Evolutionary conservation across 129 eudicot genomes (phyloP), one percentile per base, ranked within the genome.

Genomic region (Artemisia annua): DNA sequence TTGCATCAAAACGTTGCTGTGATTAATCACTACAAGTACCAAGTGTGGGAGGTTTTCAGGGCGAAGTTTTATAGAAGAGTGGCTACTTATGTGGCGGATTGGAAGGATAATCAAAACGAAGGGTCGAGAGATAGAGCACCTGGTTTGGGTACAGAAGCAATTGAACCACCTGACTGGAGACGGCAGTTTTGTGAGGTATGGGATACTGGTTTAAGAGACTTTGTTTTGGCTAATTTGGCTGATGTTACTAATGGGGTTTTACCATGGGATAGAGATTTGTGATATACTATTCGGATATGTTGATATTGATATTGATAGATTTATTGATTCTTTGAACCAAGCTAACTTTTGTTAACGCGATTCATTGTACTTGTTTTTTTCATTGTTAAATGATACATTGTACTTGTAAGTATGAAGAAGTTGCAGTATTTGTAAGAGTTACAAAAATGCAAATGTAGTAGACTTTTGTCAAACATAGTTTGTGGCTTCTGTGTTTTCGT

Each of bases 71-170:
- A 82, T 57, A 81, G 99, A 79, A 73, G 99, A 54, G 99, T 94
- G 75, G 96, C 97, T 50, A 94, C 99, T 3, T 94, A 94, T 74
- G 99, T 94, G n/a, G 96, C 93, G 13, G 99, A 94, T 76, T 94
- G 99, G 99, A 89, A 79, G 71, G 88, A 94, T 16, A 90, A 82
- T 48, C 96, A 90, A 24, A 94, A 90, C 13, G 97, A 94, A 80
- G 93, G 96, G 6, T 94, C 99, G 14, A 90, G 91, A 64, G 99
- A 94, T n/a, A 70, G 99, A 63, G 97, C 96, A 14, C 99, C 99
- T 3, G 99, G 99, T 14, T 67, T 94, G 77, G 99, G 99, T 39
- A 94, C 97, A 0, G 97, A 94, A 77, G 96, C 99, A 8, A 85
- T 94, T 66, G 99, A 94, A 71, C 99, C 99, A 3, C 87, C 88